A percentile compares a stretch with the other conserved stretches of the same genome.
Evolutionary conservation across 306 rosid genomes (phyloP).

Genomic region (Pyrus pyrifolia): DNA sequence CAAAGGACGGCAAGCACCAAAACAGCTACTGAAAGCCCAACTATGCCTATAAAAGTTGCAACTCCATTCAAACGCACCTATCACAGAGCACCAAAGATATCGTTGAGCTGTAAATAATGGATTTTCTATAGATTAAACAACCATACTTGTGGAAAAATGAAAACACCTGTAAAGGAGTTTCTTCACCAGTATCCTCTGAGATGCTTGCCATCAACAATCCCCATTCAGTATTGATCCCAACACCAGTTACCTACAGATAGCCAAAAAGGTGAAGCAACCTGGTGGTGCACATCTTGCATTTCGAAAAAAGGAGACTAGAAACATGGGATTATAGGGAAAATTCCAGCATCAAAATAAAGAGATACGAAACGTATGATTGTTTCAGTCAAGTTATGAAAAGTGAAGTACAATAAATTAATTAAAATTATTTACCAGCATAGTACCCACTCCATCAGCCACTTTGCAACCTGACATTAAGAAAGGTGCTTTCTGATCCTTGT

Average conservation of each 20-base stretch:
- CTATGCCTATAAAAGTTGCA: conserved; percentile 91
- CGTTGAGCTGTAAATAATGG: conserved; percentile 1
- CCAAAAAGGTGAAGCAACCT: conserved; percentile 8
- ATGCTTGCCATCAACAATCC: conserved; percentile 99
- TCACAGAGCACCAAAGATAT: conserved; percentile 26
- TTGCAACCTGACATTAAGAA: conserved; percentile 99
- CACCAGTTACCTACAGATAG: conserved; percentile 74
- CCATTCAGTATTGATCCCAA: conserved; percentile 99
- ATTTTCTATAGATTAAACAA: conserved; percentile 10
- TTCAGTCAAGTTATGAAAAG: neutral
- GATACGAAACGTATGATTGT: neutral
- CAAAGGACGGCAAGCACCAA: conserved; percentile 71
- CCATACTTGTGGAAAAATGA: conserved; percentile 8
- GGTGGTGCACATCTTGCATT: neutral
- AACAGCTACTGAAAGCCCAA: conserved; percentile 85
- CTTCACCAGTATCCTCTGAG: conserved; percentile 95
- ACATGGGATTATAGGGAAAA: neutral
- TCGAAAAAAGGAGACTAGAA: neutral
- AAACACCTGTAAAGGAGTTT: conserved; percentile 93
- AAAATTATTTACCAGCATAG: conserved; percentile 68
- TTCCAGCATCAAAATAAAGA: neutral
- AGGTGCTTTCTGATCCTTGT: conserved; percentile 74
- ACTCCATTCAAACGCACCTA: conserved; percentile 99
- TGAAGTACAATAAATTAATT: neutral
- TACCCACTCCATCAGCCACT: conserved; percentile 95